phyloP scores from a whole-genome alignment of 306 rosid species.

The Vigna mungo region DNA sequence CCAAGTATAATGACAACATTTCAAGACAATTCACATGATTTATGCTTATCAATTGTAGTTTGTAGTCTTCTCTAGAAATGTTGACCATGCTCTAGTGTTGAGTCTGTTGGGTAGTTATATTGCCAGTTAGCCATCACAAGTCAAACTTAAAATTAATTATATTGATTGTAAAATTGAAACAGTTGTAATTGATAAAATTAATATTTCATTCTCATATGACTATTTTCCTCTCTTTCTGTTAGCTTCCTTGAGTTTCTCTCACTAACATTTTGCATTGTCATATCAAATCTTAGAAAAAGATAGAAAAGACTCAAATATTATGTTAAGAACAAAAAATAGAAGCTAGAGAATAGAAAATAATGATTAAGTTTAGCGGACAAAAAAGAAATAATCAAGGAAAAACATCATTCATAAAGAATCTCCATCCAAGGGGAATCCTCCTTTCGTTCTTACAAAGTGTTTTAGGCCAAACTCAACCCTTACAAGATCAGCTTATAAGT shows the following conservation, averaged over 20 bases:
- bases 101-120: not conserved
- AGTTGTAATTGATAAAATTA: not conserved
- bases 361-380: not conserved
- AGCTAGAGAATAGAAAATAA: not conserved
- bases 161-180: not conserved
- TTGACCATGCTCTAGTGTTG: not conserved
- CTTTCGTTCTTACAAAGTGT: not conserved
- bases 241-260: not conserved
- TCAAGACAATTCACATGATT: conserved; percentile 3
- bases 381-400: not conserved
- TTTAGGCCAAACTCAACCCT: too few species aligned
- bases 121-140: not conserved
- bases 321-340: not conserved
- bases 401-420: not conserved
- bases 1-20: conserved; percentile 7
- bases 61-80: not conserved
- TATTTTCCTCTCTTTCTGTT: not conserved
- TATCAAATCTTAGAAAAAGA: not conserved
- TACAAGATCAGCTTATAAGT: too few species aligned
- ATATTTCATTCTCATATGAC: not conserved
- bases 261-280: not conserved
- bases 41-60: not conserved
- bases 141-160: not conserved
- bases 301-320: not conserved
- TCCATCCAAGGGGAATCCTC: not conserved